These are phyloP conservation scores for Claviceps sp. DNA, from an alignment of 2,329 filamentous ascomycete genomes.

Conservation along the genomic window DNA sequence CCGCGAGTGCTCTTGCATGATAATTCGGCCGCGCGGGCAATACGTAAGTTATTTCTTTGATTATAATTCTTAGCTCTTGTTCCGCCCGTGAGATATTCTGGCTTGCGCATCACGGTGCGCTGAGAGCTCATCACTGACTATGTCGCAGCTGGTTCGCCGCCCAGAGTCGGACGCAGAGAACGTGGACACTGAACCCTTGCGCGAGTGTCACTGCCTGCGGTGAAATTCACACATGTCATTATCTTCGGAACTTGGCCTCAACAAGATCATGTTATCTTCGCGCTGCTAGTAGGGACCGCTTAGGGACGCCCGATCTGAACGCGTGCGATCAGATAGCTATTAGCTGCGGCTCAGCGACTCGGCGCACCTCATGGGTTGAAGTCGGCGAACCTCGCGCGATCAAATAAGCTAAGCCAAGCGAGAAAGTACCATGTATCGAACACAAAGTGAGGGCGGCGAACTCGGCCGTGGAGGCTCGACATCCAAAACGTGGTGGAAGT, in stretches of 20 bases:
- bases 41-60: too few relatives aligned
- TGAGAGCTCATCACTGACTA: too few relatives aligned
- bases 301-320: background rate
- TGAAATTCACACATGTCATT: too few relatives aligned
- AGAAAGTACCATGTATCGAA: slow-evolving; percentile 12
- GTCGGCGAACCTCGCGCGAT: background rate
- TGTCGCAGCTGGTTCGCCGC: too few relatives aligned
- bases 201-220: background rate
- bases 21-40: too few relatives aligned
- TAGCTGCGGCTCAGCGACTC: background rate
- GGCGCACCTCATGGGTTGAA: background rate
- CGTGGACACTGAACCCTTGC: background rate
- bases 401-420: background rate
- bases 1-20: too few relatives aligned
- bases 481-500: slow-evolving; percentile 12
- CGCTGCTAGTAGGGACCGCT: background rate
- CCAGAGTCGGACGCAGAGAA: too few relatives aligned
- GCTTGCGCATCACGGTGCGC: too few relatives aligned
- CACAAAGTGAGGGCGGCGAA: slow-evolving; percentile 15
- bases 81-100: too few relatives aligned
- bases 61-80: too few relatives aligned
- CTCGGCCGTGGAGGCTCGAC: slow-evolving; percentile 3
- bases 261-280: background rate
- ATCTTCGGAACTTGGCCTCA: background rate
- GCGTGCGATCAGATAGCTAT: too few relatives aligned